phyloP scores from a whole-genome alignment of 2,329 filamentous ascomycete genomes.

The Venturia nashicola region DNA sequence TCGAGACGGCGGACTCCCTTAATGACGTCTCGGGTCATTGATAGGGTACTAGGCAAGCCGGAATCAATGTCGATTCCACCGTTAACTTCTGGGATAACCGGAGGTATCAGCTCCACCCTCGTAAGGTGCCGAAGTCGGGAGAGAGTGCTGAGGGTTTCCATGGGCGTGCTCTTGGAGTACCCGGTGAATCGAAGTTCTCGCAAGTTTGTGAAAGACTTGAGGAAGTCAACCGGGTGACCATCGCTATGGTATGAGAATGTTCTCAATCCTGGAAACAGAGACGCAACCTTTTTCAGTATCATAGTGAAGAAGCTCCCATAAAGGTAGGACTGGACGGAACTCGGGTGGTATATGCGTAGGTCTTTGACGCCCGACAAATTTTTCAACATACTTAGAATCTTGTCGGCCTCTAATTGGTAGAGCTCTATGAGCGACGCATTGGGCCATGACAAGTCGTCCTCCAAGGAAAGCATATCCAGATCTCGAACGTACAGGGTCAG shows the following conservation, averaged over 20 bases:
- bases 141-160: conserved; percentile 4
- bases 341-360: background rate
- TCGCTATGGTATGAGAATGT: conserved; percentile 6
- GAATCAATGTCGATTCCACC: conserved; percentile 5
- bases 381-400: background rate
- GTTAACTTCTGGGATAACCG: background rate
- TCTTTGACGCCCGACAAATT: background rate
- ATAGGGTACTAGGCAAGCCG: background rate
- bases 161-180: conserved; percentile 8
- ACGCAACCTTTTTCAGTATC: background rate
- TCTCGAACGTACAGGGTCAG: conserved; percentile 3
- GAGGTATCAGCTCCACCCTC: conserved; percentile 2
- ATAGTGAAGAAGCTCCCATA: conserved; percentile 1
- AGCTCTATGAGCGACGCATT: conserved; percentile 3
- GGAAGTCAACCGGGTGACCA: background rate
- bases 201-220: conserved; percentile 5
- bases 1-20: background rate
- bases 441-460: conserved; percentile 4
- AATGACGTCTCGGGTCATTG: conserved; percentile 2
- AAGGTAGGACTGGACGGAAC: conserved; percentile 4
- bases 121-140: conserved; percentile 3
- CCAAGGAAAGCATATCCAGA: background rate
- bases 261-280: background rate
- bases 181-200: conserved; percentile 6
- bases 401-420: conserved; percentile 6